These are phyloP conservation scores for Chlamydomonas sp. DNA, from an alignment of 139 green algal species.

Conservation along the genomic window DNA sequence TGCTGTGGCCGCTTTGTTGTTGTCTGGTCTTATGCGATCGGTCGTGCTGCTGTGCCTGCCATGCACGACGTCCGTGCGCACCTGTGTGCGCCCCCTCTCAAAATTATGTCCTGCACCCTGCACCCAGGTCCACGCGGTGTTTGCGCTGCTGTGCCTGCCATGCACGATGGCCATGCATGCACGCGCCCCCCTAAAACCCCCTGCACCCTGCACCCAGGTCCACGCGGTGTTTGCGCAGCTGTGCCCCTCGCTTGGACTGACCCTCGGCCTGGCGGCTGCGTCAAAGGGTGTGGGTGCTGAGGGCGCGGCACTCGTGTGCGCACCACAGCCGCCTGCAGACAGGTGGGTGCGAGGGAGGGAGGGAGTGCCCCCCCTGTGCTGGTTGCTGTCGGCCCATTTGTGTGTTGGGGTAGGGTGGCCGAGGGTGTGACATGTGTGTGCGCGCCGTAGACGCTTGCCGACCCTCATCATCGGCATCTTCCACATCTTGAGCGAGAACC, in stretches of 20 bases:
- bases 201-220: constrained; percentile 49
- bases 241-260: constrained; percentile 45
- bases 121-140: constrained; percentile 62
- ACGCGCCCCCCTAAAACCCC: not conserved
- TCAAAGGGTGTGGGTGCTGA: constrained; percentile 34
- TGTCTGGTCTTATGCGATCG: constrained; percentile 4
- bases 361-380: too few relatives aligned
- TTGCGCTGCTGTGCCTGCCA: constrained; percentile 24
- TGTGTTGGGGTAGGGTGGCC: too few relatives aligned
- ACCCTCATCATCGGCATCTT: too few relatives aligned
- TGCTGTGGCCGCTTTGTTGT: too few relatives aligned
- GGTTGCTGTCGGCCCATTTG: too few relatives aligned
- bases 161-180: constrained; percentile 4
- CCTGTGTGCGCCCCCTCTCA: not conserved
- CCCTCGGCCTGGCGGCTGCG: constrained; percentile 42
- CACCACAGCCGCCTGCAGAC: too few relatives aligned
- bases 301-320: constrained; percentile 28
- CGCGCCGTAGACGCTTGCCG: too few relatives aligned
- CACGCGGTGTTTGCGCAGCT: constrained; percentile 52
- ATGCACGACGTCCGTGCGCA: not conserved
- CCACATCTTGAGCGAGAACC: too few relatives aligned
- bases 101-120: not conserved
- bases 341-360: too few relatives aligned
- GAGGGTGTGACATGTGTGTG: too few relatives aligned
- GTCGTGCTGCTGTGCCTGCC: not conserved